phyloP scores from a whole-genome alignment of 768 basidiomycete genomes.

The Naganishia randhawae region DNA sequence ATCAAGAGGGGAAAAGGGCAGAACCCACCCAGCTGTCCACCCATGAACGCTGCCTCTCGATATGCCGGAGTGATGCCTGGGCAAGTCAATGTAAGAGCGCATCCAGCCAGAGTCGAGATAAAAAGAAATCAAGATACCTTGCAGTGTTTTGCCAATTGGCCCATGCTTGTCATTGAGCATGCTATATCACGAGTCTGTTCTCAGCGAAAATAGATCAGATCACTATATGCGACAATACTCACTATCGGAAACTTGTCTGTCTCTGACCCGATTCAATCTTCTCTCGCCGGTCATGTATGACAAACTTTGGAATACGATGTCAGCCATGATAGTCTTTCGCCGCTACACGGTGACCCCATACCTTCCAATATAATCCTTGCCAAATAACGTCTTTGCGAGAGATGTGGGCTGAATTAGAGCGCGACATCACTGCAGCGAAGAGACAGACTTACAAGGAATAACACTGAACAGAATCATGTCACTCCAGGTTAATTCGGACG shows the following conservation, averaged over 20 bases:
- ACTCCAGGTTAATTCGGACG: slow-evolving; percentile 68
- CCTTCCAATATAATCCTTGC: slow-evolving; percentile 90
- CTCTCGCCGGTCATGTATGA: slow-evolving; percentile 76
- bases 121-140: slow-evolving; percentile 43
- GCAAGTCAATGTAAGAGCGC: background rate
- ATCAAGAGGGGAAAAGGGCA: slow-evolving; percentile 25
- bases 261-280: slow-evolving; percentile 91
- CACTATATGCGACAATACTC: slow-evolving; percentile 15
- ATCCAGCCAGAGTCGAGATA: too few species aligned
- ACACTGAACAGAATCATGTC: slow-evolving; percentile 73
- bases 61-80: slow-evolving; percentile 57
- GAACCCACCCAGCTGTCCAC: slow-evolving; percentile 69
- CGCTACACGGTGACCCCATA: background rate
- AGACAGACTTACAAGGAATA: slow-evolving; percentile 66
- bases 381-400: slow-evolving; percentile 69
- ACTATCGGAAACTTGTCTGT: slow-evolving; percentile 79
- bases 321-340: background rate
- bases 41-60: slow-evolving; percentile 73
- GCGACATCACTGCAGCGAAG: background rate
- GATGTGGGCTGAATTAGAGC: background rate
- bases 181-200: slow-evolving; percentile 26
- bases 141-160: slow-evolving; percentile 69
- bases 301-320: slow-evolving; percentile 55
- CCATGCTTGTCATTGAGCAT: slow-evolving; percentile 84
- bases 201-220: background rate